Evolutionary conservation across 2,329 filamentous ascomycete species (phyloP), one percentile per base, ranked within the genome.

Genomic region (Cercospora citrullina): DNA sequence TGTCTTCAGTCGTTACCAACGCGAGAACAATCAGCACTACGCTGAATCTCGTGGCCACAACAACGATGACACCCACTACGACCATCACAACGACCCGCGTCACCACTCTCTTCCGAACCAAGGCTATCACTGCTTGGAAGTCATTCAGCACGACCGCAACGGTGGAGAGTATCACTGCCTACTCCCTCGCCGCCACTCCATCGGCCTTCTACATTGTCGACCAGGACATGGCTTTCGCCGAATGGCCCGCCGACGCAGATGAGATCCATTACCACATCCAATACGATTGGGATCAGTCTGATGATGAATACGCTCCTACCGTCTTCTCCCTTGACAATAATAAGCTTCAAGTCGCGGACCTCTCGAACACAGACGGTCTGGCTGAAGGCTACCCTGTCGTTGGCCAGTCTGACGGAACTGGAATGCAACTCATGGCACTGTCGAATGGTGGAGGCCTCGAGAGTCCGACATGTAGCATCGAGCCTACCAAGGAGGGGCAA

Each of bases 221-320:
- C 8, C 0, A 14, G 8, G 18, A 58, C 55, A 58, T 58, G 55
- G 55, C 55, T 1, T 58, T 58, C 28, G 55, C 55, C 10, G 55
- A 58, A 2, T 58, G 55, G 55, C 55, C 55, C 0, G 55, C 30
- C 16, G 55, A 58, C 9, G 55, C 55, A 16, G 55, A 53, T 3
- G 48, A 53, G 9, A 53, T 53, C 28, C 30, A 58, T n/a, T 58
- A 58, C 18, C 55, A 58, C 55, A 58, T 58, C 28, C 55, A 58
- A 33, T 58, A 58, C 55, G 55, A 58, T 4, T 58, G 55, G 55
- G 55, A 58, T 21, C 55, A 58, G 5, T 58, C 55, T 6, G 55
- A 58, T 21, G 55, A 58, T 6, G 55, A 58, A 33, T 58, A 58
- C 5, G 26, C 26, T 33, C 55, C 55, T 3, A 58, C 55, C 28